Conservation (phyloP, 257 asterid species). For the Eucommia ulmoides region DNA sequence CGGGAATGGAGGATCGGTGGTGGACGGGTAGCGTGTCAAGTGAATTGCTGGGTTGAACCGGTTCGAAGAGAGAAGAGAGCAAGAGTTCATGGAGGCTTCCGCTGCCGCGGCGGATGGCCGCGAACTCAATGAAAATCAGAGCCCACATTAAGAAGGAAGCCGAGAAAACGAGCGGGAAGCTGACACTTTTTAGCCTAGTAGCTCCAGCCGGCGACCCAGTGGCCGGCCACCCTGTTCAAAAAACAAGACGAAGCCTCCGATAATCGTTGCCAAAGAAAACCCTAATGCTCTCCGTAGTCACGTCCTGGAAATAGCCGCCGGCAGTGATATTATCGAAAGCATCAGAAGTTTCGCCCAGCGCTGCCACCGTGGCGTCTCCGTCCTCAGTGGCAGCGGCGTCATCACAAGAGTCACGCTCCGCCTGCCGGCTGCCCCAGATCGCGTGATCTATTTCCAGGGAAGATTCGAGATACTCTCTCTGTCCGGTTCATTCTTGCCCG, state of each 20-base stretch:
- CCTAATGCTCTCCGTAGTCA: slow-evolving; percentile 1
- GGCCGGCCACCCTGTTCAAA: slow-evolving; percentile 5
- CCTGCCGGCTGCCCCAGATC: background rate
- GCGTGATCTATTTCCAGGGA: slow-evolving; percentile 1
- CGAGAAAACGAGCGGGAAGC: too few relatives aligned
- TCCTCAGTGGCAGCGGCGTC: background rate
- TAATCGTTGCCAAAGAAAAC: background rate
- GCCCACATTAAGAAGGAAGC: too few relatives aligned
- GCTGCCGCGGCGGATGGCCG: too few relatives aligned
- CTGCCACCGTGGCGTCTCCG: slow-evolving; percentile 4
- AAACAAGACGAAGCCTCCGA: slow-evolving; percentile 1
- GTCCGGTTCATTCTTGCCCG: too few relatives aligned
- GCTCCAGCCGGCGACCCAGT: background rate
- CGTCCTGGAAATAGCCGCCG: slow-evolving; percentile 1
- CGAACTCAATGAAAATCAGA: too few relatives aligned
- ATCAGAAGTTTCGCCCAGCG: background rate
- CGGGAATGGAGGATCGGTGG: too few relatives aligned
- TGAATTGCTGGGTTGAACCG: too few relatives aligned
- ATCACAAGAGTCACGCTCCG: background rate
- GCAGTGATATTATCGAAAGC: background rate
- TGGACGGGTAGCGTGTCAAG: too few relatives aligned
- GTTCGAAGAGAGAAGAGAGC: too few relatives aligned
- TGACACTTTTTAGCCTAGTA: too few relatives aligned
- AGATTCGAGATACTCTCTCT: slow-evolving; percentile 5
- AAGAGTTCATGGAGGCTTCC: too few relatives aligned